Evolutionary conservation across 2,329 filamentous ascomycete genomes (phyloP), one percentile per base, ranked within the genome.

Genomic region (Phyllosticta paracitricarpa): DNA sequence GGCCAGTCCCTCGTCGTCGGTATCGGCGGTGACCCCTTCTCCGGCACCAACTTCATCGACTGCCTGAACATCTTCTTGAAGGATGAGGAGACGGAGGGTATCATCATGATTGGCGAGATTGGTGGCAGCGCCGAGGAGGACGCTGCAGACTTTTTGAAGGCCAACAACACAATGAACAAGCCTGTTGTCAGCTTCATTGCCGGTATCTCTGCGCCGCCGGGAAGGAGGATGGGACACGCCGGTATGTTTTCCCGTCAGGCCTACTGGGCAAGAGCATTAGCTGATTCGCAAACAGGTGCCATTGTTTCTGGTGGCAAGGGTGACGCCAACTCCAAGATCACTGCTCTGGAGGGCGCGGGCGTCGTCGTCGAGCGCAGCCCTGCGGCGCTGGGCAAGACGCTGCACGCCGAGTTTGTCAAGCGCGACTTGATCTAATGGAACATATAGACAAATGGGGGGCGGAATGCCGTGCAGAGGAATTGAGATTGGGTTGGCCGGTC

Each of bases 71-170:
- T 97, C 74, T 99, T 99, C 86, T 85, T 96, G 70, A 83, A 95
- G 77, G 94, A 99, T 77, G 84, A 88, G 76, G 91, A 96, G 81
- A 99, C 94, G 51, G 94, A 99, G 75, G 94, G 94, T 74, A 97
- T 99, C 80, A 97, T 99, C 81, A 97, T 99, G 94, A 97, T 99
- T 76, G 94, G 94, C 75, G 94, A 97, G 82, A 97, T 99, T 75
- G 94, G 94, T 78, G 94, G 94, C 66, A 90, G 89, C 64, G 94
- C 94, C 63, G 94, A 99, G 82, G 94, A 99, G 81, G 94, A 99
- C 71, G 94, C 94, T 51, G 93, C 94, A 71, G 94, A 97, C 71
- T 99, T 95, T 84, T 81, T 97, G 74, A 91, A 89, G 82, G 82
- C 86, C 75, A 85, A 94, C 83, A 97, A 99, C 84, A 92, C 86